Base-by-base conservation (phyloP, 805 yeast species). In the Metschnikowia santaceciliae region DNA sequence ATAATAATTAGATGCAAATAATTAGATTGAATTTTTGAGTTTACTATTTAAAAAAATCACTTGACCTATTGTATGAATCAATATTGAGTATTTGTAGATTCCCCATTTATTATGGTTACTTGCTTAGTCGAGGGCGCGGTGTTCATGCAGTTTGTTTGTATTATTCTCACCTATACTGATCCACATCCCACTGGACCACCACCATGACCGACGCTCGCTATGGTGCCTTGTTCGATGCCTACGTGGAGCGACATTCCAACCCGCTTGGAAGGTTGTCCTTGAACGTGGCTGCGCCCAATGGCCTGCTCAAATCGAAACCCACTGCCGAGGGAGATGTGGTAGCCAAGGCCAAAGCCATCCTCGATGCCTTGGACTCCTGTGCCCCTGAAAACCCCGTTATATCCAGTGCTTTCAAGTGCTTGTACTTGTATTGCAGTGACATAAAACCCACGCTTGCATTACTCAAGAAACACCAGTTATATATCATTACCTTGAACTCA, bases 401-500 rank as follows among this genome's bases (percentile, higher is more conserved):
- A 32, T 50, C 55, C 4, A 32, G 43, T 20, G 59, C 61, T 7
- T 57, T 55, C 50, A 43, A 48, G 15, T 49, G 52, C 39, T 42
- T 55, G 7, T 57, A 57, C 32, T 2, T 46, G 14, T 41, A 15
- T 3, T 23, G 51, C 3, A 19, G 4, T 6, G 20, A 23, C 13
- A 42, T 17, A 30, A 39, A 43, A n/a, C 52, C 43, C 4, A 30
- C 30, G 10, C 23, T 43, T 10, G 38, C 39, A 14, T 38, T 45
- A 42, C 37, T 55, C 17, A 55, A 48, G 33, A 47, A 48, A 34
- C 61, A 57, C 23, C 57, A 52, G 42, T 51, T 49, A 7, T 51
- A 50, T 26, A 48, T 57, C 32, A 51, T 55, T 6, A 47, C 42
- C 32, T 42, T 54, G 26, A 48, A 51, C 32, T 42, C 55, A 6